Percentiles rank a stretch among this genome's conserved stretches.
Conservation (phyloP, 257 asterid genomes). For the Ajuga chamaepitys region DNA sequence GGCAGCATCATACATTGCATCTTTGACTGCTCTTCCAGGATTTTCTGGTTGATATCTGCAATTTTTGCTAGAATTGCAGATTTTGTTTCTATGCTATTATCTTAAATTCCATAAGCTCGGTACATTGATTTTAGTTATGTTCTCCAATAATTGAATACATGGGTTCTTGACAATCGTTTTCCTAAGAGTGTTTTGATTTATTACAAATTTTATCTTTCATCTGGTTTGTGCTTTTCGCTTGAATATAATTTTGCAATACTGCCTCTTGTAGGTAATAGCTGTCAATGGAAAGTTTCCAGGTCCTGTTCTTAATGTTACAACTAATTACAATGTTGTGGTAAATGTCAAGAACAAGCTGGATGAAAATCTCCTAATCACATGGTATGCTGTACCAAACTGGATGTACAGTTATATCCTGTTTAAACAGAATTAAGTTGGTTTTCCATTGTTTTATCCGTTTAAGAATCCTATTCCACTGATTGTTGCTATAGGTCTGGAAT, state of each 20-base stretch:
- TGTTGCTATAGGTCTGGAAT: constrained; percentile 63
- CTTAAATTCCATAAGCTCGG: background rate
- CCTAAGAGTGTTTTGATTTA: background rate
- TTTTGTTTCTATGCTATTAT: background rate
- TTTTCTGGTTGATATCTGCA: background rate
- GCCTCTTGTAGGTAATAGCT: constrained; percentile 73
- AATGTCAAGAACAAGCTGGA: constrained; percentile 80
- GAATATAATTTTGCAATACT: background rate
- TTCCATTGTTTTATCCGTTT: background rate
- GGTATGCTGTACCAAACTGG: constrained; percentile 33
- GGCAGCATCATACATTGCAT: background rate
- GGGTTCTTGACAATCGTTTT: background rate
- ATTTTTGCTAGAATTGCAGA: background rate
- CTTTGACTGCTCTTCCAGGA: background rate
- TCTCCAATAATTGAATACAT: background rate
- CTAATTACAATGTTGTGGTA: constrained; percentile 78
- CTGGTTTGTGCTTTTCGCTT: background rate
- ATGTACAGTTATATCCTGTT: background rate
- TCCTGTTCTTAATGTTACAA: constrained; percentile 72
- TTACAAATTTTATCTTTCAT: background rate
- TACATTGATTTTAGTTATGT: background rate
- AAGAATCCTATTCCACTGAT: background rate
- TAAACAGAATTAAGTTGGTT: background rate
- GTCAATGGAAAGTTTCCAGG: constrained; percentile 87
- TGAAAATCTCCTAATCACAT: constrained; percentile 72